phyloP scores from a whole-genome alignment of 1,139 yeast species.

The Suhomyces choctaworum region DNA sequence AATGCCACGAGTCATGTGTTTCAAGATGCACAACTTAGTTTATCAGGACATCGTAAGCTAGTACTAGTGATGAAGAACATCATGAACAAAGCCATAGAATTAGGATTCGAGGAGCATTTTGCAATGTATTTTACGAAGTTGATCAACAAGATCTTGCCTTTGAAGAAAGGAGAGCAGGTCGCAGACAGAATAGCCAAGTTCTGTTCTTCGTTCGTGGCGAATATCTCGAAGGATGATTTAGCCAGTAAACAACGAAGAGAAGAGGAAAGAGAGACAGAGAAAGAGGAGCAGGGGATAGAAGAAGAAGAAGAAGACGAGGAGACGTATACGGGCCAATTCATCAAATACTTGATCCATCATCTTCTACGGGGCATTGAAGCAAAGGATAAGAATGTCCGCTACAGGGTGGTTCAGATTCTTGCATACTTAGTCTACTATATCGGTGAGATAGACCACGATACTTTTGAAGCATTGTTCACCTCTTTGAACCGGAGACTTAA shows the following conservation, averaged over 20 bases:
- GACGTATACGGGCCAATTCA: constrained; percentile 49
- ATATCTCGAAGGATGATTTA: constrained; percentile 41
- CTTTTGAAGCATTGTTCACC: constrained; percentile 63
- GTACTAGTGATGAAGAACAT: constrained; percentile 62
- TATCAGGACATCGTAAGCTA: constrained; percentile 77
- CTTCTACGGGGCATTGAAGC: constrained; percentile 76
- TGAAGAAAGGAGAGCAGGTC: constrained; percentile 67
- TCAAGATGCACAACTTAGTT: constrained; percentile 74
- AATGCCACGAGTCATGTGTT: constrained; percentile 65
- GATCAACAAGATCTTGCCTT: constrained; percentile 62
- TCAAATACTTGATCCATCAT: constrained; percentile 63
- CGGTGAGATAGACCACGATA: constrained; percentile 73
- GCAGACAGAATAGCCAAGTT: constrained; percentile 82
- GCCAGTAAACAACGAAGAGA: constrained; percentile 8
- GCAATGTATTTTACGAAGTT: constrained; percentile 58
- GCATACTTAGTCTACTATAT: constrained; percentile 72
- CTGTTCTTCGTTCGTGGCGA: constrained; percentile 62
- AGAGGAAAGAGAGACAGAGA: constrained; percentile 19
- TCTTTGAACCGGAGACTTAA: constrained; percentile 63
- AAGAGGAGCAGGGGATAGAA: constrained; percentile 28
- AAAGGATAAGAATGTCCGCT: constrained; percentile 74
- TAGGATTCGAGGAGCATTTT: constrained; percentile 59
- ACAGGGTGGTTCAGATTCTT: constrained; percentile 74
- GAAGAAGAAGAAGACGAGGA: constrained; percentile 32
- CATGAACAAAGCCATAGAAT: constrained; percentile 54